Conservation (phyloP, 2,329 filamentous ascomycete species). For the Paecilomyces variotii region DNA sequence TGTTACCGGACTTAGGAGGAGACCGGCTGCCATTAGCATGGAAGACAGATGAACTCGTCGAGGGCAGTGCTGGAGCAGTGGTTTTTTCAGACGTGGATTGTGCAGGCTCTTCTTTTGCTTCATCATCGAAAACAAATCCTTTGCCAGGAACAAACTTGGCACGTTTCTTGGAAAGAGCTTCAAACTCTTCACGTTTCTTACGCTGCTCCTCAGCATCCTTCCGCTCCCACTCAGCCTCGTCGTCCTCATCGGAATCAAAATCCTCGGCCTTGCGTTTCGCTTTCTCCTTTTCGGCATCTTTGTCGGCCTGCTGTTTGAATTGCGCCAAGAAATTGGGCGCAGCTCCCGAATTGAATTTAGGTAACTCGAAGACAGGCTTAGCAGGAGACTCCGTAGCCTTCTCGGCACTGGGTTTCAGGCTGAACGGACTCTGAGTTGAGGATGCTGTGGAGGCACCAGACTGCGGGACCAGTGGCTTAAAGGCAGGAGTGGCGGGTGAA, state of each 20-base stretch:
- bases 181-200: slow-evolving; percentile 36
- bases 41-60: slow-evolving; percentile 19
- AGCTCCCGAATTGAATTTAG: slow-evolving; percentile 25
- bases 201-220: slow-evolving; percentile 39
- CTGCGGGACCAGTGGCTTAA: slow-evolving; percentile 11
- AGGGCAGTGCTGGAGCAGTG: slow-evolving; percentile 7
- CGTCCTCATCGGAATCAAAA: slow-evolving; percentile 46
- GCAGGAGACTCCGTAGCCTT: slow-evolving; percentile 4
- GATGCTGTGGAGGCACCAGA: slow-evolving; percentile 6
- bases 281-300: slow-evolving; percentile 36
- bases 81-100: slow-evolving; percentile 7
- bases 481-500: slow-evolving; percentile 1
- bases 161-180: slow-evolving; percentile 26
- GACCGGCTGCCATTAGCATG: slow-evolving; percentile 17
- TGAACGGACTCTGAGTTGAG: slow-evolving; percentile 12
- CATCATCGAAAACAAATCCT: slow-evolving; percentile 25
- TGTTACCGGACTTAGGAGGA: slow-evolving; percentile 22
- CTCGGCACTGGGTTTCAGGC: slow-evolving; percentile 11
- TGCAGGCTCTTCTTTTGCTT: slow-evolving; percentile 9
- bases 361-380: slow-evolving; percentile 15
- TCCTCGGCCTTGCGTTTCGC: slow-evolving; percentile 44
- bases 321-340: slow-evolving; percentile 33
- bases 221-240: slow-evolving; percentile 42
- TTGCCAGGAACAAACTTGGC: slow-evolving; percentile 23
- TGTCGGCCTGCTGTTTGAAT: slow-evolving; percentile 33